Evolutionary conservation across 2,329 filamentous ascomycete genomes (phyloP), one percentile per base, ranked within the genome.

Genomic region (Cordyceps javanica): DNA sequence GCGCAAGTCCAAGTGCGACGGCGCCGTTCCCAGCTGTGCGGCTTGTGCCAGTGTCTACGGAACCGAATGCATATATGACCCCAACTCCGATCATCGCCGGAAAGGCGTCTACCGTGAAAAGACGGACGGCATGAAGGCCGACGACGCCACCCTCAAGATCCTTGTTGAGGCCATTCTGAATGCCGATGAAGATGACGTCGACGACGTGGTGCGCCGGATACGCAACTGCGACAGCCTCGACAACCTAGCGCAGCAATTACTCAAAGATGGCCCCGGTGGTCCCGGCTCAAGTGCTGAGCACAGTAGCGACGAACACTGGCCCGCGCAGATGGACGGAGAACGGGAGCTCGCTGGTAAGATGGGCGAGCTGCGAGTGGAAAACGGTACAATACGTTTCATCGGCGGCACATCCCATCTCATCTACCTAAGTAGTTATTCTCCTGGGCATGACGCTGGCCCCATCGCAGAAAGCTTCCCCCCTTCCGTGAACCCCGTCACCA

Each of bases 91-190:
- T 71, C 92, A 97, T 71, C 88, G 94, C 51, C 87, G 94, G 52
- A 97, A 97, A 71, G 94, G 94, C 60, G 94, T 97, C 50, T 97
- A 97, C 72, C 92, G 93, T 68, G 91, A 96, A 73, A 94, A 96
- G 71, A 85, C 89, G 25, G 92, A 96, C 71, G 90, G 84, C 68
- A 81, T 93, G 70, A 95, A 95, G 74, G 92, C 91, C 23, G 86
- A 86, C 61, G 91, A 87, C 67, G 90, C 90, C 36, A 97, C 93
- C 1, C 77, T 97, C 57, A 90, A 97, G 70, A 91, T 91, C n/a
- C 78, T 97, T 38, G 86, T 97, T 61, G 90, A 97, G 67, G 91
- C 93, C 49, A 91, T 99, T 52, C 78, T 97, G 52, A 97, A 96
- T 71, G 91, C 90, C 46, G 82, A 89, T 21, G 93, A 97, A 69